phyloP scores from a whole-genome alignment of 1,284 basidiomycete species.

The Moniliophthora roreri region DNA sequence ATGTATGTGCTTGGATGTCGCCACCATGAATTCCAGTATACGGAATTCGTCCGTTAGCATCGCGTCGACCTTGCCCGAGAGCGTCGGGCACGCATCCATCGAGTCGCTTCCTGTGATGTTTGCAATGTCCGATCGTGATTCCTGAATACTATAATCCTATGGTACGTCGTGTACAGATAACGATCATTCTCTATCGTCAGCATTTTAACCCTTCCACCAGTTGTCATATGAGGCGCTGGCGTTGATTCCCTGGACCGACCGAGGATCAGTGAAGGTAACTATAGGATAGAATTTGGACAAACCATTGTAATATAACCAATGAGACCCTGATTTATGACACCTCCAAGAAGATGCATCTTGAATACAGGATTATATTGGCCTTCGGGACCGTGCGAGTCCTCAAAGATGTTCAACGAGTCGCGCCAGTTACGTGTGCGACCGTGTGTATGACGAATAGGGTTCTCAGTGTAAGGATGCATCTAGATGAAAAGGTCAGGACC shows the following conservation, averaged over 20 bases:
- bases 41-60: no score
- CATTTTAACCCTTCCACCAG: constrained; percentile 9
- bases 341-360: constrained; percentile 44
- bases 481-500: constrained; percentile 11
- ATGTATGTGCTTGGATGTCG: no score
- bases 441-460: constrained; percentile 42
- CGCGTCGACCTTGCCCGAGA: no score
- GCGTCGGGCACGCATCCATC: no score
- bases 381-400: constrained; percentile 44
- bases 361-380: constrained; percentile 51
- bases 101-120: no score
- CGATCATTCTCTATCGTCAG: neutral
- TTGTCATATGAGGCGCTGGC: constrained; percentile 10
- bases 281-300: constrained; percentile 1
- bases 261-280: neutral
- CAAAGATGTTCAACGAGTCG: constrained; percentile 50
- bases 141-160: no score
- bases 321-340: constrained; percentile 47
- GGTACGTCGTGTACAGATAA: no score
- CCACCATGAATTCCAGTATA: no score
- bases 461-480: constrained; percentile 49
- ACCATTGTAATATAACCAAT: constrained; percentile 55
- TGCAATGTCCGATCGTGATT: no score
- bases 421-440: constrained; percentile 50
- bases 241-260: constrained; percentile 5